Evolutionary conservation across 495 filamentous ascomycete species (phyloP).

Genomic region (Talaromyces liani): DNA sequence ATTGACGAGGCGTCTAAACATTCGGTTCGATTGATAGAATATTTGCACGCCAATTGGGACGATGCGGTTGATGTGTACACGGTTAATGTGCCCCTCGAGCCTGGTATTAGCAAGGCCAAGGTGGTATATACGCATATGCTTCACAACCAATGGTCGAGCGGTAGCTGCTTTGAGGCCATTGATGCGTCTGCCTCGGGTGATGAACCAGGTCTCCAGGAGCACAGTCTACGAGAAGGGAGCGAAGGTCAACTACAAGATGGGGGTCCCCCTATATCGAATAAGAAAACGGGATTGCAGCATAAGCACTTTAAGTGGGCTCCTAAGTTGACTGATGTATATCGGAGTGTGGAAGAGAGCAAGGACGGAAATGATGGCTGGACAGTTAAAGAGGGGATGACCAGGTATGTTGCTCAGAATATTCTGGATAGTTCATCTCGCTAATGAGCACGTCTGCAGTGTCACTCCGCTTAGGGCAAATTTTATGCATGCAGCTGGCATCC

Average conservation of each 20-base stretch:
- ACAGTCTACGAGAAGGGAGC: conserved; percentile 50
- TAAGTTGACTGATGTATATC: conserved; percentile 75
- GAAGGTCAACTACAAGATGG: conserved; percentile 30
- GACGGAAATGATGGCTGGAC: conserved; percentile 95
- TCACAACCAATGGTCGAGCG: conserved; percentile 79
- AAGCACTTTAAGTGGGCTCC: conserved; percentile 95
- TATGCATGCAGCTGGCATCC: conserved; percentile 62
- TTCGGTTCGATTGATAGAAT: conserved; percentile 67
- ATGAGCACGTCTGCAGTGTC: conserved; percentile 49
- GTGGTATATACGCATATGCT: conserved; percentile 75
- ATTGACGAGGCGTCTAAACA: conserved; percentile 67
- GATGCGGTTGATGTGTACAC: conserved; percentile 71
- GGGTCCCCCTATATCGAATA: background rate
- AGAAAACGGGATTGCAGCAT: conserved; percentile 40
- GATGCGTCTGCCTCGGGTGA: conserved; percentile 38
- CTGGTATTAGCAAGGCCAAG: conserved; percentile 57
- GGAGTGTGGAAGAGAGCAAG: conserved; percentile 67
- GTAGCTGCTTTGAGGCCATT: conserved; percentile 71
- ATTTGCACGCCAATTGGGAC: conserved; percentile 68
- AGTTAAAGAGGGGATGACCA: conserved; percentile 80
- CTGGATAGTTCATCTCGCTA: background rate
- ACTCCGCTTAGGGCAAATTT: conserved; percentile 91
- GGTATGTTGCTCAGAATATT: conserved; percentile 44
- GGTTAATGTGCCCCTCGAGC: conserved; percentile 78
- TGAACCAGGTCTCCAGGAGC: conserved; percentile 47